phyloP scores from a whole-genome alignment of 768 basidiomycete genomes.

The Paxillus ammoniavirescens region DNA sequence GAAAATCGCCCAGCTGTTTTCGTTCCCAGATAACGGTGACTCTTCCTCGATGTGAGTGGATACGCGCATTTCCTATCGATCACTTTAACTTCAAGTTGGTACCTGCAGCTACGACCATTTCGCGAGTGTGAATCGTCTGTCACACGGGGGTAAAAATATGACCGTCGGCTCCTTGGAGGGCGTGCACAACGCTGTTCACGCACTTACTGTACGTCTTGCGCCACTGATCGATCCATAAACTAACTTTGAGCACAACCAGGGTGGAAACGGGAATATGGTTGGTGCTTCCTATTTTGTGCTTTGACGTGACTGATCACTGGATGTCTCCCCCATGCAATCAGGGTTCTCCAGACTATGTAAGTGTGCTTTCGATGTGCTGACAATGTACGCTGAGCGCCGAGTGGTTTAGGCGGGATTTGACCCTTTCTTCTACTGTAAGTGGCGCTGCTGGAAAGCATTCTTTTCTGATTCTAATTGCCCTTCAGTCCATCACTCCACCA shows the following conservation, averaged over 20 bases:
- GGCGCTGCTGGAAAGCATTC: not conserved
- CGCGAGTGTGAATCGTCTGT: conserved; percentile 24
- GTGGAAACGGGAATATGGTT: conserved; percentile 29
- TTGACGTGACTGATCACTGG: not conserved
- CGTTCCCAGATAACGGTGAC: conserved; percentile 13
- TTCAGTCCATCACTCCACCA: conserved; percentile 24
- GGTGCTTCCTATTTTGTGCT: not conserved
- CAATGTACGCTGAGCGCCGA: not conserved
- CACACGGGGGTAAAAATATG: conserved; percentile 9
- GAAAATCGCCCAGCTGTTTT: conserved; percentile 19
- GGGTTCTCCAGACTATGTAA: conserved; percentile 22
- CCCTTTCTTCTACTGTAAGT: conserved; percentile 25
- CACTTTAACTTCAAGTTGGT: not conserved
- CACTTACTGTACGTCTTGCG: conserved; percentile 12
- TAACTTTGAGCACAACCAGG: conserved; percentile 8
- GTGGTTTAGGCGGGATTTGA: conserved; percentile 24
- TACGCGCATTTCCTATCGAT: not conserved
- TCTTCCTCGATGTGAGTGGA: conserved; percentile 8
- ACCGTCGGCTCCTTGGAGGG: conserved; percentile 22
- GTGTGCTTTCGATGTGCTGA: not conserved
- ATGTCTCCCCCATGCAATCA: not conserved
- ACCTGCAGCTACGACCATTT: conserved; percentile 27
- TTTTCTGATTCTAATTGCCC: not conserved
- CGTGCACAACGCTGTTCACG: conserved; percentile 22
- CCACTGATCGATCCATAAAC: not conserved